Evolutionary conservation across 2,329 filamentous ascomycete genomes (phyloP).

Genomic region (Ceratocystiopsis brevicomis): DNA sequence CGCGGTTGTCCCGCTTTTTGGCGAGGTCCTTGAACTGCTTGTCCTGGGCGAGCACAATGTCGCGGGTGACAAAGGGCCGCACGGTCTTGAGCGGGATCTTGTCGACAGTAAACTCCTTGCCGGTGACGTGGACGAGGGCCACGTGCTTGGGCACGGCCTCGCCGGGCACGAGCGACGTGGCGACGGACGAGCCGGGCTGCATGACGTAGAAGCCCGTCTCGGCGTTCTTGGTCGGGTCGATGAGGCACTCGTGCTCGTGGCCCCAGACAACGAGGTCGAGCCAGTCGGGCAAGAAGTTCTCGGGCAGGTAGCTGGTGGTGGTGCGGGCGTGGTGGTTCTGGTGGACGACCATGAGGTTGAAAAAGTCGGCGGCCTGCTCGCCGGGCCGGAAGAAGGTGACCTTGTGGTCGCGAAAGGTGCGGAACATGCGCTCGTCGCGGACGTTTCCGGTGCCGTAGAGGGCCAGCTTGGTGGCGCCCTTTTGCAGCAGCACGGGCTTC

Average conservation of each 20-base stretch:
- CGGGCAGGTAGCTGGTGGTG: slow-evolving; percentile 81
- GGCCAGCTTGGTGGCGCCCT: slow-evolving; percentile 80
- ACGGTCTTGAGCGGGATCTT: slow-evolving; percentile 74
- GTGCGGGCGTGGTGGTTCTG: slow-evolving; percentile 92
- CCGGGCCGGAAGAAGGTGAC: slow-evolving; percentile 84
- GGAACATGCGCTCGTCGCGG: slow-evolving; percentile 81
- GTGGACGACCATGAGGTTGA: slow-evolving; percentile 86
- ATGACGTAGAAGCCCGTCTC: slow-evolving; percentile 90
- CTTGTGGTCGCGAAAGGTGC: slow-evolving; percentile 80
- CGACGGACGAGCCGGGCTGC: slow-evolving; percentile 91
- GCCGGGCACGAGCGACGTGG: slow-evolving; percentile 75
- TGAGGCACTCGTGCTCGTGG: slow-evolving; percentile 90
- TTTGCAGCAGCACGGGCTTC: slow-evolving; percentile 83
- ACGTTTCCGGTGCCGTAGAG: slow-evolving; percentile 93
- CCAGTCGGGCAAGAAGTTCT: slow-evolving; percentile 81
- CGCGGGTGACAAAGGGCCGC: slow-evolving; percentile 72
- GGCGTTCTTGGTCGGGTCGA: slow-evolving; percentile 64
- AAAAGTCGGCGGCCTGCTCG: slow-evolving; percentile 73
- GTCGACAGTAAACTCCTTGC: slow-evolving; percentile 61
- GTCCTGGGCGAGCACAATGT: slow-evolving; percentile 61
- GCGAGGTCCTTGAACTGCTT: slow-evolving; percentile 59
- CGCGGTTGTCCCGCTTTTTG: slow-evolving; percentile 64
- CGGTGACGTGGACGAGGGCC: slow-evolving; percentile 65
- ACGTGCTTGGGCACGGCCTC: slow-evolving; percentile 87
- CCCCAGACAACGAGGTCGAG: slow-evolving; percentile 89